phyloP scores from a whole-genome alignment of 2,329 filamentous ascomycete genomes.

The Aspergillus transmontanensis region DNA sequence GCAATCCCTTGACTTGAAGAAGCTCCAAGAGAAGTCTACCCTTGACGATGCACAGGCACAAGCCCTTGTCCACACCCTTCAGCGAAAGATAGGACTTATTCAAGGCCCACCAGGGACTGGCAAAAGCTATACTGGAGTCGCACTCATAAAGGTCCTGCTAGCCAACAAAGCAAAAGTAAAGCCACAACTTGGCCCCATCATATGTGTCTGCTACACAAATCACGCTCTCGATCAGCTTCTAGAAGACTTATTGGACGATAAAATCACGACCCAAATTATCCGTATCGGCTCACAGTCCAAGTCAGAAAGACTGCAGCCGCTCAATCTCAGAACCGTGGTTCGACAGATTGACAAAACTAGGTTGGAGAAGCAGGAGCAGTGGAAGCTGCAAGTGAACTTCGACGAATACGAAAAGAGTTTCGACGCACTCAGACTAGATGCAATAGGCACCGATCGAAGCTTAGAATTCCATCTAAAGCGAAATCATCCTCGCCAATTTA shows the following conservation, averaged over 20 bases:
- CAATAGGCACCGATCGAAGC: conserved; percentile 2
- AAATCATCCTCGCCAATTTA: conserved; percentile 2
- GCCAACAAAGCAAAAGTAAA: conserved; percentile 24
- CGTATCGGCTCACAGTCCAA: conserved; percentile 64
- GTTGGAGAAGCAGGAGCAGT: conserved; percentile 29
- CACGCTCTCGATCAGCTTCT: conserved; percentile 62
- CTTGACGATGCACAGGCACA: conserved; percentile 26
- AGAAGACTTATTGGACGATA: conserved; percentile 55
- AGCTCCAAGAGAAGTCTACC: conserved; percentile 17
- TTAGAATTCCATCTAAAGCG: conserved; percentile 22
- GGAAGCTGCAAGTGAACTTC: conserved; percentile 8
- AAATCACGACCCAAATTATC: conserved; percentile 51
- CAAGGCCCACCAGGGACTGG: conserved; percentile 35
- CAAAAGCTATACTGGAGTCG: conserved; percentile 31
- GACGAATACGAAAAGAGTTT: conserved; percentile 19
- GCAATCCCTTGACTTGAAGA: conserved; percentile 19
- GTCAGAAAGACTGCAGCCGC: conserved; percentile 52
- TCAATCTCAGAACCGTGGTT: conserved; percentile 51
- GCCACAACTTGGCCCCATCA: conserved; percentile 46
- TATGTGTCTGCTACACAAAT: conserved; percentile 55
- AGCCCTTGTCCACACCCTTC: conserved; percentile 22
- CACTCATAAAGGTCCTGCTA: conserved; percentile 28
- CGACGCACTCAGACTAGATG: conserved; percentile 10
- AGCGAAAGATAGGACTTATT: conserved; percentile 24
- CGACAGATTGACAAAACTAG: conserved; percentile 39